Percentiles rank a stretch among this genome's conserved stretches.
Conservation (phyloP, 2,329 filamentous ascomycete genomes). For the Nannizziopsis barbatae region DNA sequence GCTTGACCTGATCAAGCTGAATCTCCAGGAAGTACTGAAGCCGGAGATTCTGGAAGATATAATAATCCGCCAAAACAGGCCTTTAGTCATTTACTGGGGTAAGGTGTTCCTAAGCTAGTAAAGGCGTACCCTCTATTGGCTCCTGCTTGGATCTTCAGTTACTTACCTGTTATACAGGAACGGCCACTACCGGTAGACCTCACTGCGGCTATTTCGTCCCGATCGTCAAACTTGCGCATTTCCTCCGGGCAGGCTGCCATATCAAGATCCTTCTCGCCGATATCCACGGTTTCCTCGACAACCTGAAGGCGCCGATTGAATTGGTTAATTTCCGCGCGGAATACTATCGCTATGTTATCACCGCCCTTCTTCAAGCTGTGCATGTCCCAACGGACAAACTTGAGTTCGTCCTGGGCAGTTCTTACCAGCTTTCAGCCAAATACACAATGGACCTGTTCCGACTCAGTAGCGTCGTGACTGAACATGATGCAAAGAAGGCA, state of each 20-base stretch:
- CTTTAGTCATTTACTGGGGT: constrained; percentile 75
- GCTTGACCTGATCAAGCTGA: constrained; percentile 65
- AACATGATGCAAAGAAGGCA: constrained; percentile 78
- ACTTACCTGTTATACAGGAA: constrained; percentile 67
- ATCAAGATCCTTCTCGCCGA: constrained; percentile 62
- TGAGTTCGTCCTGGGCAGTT: constrained; percentile 64
- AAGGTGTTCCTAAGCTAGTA: constrained; percentile 14
- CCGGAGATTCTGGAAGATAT: constrained; percentile 64
- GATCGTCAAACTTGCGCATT: constrained; percentile 72
- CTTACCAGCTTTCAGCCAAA: constrained; percentile 54
- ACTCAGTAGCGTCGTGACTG: constrained; percentile 56
- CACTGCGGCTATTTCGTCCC: constrained; percentile 82
- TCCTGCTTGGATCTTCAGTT: background rate
- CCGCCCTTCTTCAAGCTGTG: constrained; percentile 56
- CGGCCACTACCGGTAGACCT: constrained; percentile 68
- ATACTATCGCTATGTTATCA: constrained; percentile 67
- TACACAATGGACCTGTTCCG: constrained; percentile 88
- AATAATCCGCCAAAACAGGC: constrained; percentile 57
- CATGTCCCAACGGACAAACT: constrained; percentile 63
- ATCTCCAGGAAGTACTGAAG: constrained; percentile 72
- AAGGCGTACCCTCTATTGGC: background rate
- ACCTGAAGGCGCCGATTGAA: constrained; percentile 67
- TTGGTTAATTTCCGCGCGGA: constrained; percentile 63
- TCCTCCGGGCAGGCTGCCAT: constrained; percentile 69
- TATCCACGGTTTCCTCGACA: constrained; percentile 43